A percentile compares a stretch with the other conserved stretches of the same genome.
phyloP scores from a whole-genome alignment of 495 filamentous ascomycete species.

The Sphaerosporella brunnea region DNA sequence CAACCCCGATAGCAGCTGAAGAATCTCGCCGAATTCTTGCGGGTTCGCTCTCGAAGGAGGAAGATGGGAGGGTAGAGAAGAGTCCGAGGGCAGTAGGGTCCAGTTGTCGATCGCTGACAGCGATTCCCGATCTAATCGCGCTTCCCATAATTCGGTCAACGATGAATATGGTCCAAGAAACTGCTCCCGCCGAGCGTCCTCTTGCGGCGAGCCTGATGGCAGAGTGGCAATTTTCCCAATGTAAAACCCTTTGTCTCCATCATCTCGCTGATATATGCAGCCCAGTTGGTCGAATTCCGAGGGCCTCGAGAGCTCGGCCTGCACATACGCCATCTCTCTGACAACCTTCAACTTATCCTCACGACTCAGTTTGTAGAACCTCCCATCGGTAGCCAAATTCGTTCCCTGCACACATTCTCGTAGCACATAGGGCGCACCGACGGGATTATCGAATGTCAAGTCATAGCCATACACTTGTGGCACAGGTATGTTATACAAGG shows the following conservation, averaged over 20 bases:
- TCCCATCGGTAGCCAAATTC: constrained; percentile 23
- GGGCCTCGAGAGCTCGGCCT: constrained; percentile 25
- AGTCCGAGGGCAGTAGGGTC: constrained; percentile 21
- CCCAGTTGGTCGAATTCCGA: constrained; percentile 24
- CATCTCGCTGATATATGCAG: constrained; percentile 20
- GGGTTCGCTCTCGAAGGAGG: constrained; percentile 21
- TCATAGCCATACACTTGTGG: constrained; percentile 22
- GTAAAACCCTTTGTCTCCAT: constrained; percentile 15
- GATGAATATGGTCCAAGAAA: constrained; percentile 17
- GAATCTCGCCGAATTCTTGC: constrained; percentile 22
- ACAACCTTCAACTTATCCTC: constrained; percentile 23
- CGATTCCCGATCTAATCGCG: constrained; percentile 21
- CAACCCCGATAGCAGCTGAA: constrained; percentile 20
- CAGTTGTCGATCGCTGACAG: constrained; percentile 21
- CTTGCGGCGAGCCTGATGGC: constrained; percentile 2
- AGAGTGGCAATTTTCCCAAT: constrained; percentile 18
- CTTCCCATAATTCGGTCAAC: constrained; percentile 22
- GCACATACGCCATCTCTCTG: constrained; percentile 20
- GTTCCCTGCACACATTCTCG: constrained; percentile 24
- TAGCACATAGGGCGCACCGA: constrained; percentile 24
- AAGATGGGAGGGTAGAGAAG: constrained; percentile 16
- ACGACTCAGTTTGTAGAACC: constrained; percentile 17
- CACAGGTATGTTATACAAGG: constrained; percentile 23
- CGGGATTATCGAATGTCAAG: constrained; percentile 22
- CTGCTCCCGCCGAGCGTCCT: not conserved